These are phyloP conservation scores for Streptanthus diversifolius DNA, from an alignment of 345 rosid genomes.

Conservation along the genomic window DNA sequence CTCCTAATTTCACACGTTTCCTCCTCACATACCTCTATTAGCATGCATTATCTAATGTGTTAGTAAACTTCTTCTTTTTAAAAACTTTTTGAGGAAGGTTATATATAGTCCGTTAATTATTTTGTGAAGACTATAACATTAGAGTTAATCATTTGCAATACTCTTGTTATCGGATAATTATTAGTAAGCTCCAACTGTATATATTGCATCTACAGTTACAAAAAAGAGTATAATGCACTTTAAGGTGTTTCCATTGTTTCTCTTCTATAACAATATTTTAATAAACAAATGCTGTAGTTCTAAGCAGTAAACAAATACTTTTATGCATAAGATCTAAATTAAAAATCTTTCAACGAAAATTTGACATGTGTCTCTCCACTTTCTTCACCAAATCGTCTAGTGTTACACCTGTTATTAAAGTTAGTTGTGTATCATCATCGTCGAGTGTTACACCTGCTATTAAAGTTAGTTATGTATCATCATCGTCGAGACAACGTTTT, in stretches of 20 bases:
- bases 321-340: background rate
- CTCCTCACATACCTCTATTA: slow-evolving; percentile 1
- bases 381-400: slow-evolving; percentile 14
- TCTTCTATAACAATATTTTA: background rate
- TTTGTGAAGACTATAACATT: background rate
- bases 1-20: slow-evolving; percentile 26
- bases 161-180: background rate
- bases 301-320: background rate
- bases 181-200: background rate
- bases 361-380: slow-evolving; percentile 28
- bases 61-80: background rate
- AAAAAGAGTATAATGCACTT: background rate
- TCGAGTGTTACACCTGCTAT: background rate
- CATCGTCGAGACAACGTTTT: background rate
- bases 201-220: background rate
- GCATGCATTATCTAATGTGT: background rate
- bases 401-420: slow-evolving; percentile 9
- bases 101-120: background rate
- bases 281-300: background rate
- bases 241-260: background rate
- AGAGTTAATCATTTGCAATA: background rate
- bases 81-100: background rate
- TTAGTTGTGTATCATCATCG: slow-evolving; percentile 26
- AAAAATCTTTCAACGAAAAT: background rate
- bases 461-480: slow-evolving; percentile 26